Base-by-base conservation (phyloP, 192 early-diverging fungal species). In the Coemansia sp. region DNA sequence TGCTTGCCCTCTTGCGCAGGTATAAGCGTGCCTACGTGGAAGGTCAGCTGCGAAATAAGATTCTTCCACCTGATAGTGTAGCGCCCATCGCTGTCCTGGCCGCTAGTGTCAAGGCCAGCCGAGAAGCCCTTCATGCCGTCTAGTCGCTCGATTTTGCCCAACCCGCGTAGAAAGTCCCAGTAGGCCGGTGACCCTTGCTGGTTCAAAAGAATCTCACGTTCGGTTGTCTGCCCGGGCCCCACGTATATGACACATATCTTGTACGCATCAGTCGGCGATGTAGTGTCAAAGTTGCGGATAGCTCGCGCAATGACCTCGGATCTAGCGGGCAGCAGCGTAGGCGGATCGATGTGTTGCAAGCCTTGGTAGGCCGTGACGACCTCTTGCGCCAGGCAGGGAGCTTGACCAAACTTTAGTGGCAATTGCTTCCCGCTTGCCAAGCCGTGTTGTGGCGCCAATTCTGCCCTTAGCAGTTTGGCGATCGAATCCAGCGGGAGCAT, bases 211-310 rank as follows among this genome's bases (percentile, higher is more conserved):
- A 99, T 99, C 64, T 92, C 91, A 4, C 70, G 67, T 79, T 99
- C 97, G 11, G 86, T 88, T 2, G 70, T 89, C 72, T 99, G 95
- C 6, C 86, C 87, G 8, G 87, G 90, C 9, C 90, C 94, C 24
- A 96, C 92, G 73, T 97, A 99, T 0, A 95, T 79, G 8, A 99
- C 89, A 13, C 95, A 95, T 69, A 98, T 91, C 82, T 99, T 99
- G 84, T 97, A 93, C 65, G 95, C 86, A 74, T 99, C 94, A 3
- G 94, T 88, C 3, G 94, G 91, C 3, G 94, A 90, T 2, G 88
- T 95, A 37, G 83, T 85, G 79, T 99, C 97, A 65, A 99, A 79
- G 4, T 92, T 88, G 18, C 86, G 87, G 31, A 99, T 59, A 8
- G 90, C 88, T 23, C 97, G 87, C 9, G 73, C 81, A 6, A 90